Base-by-base conservation (phyloP, 495 filamentous ascomycete species). In the Penicillium turbatum region DNA sequence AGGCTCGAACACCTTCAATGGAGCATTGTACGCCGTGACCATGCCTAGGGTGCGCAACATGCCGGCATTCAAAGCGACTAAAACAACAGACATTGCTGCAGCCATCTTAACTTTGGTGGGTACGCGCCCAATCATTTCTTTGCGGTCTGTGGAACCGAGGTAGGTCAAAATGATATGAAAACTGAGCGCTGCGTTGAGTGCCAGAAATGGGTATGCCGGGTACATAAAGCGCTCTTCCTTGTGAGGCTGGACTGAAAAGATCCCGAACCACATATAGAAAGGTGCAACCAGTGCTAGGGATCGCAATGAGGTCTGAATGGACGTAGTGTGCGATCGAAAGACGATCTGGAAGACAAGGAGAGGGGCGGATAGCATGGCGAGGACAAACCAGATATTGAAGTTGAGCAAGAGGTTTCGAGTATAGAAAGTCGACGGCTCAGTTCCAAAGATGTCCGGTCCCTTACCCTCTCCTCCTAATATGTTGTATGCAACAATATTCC, bases 201-300 rank as follows among this genome's bases (percentile, higher is more conserved):
- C 90, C 21, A 99, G 78, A 47, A 90, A 86, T 8, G 95, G 93
- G 66, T 99, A 99, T 19, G 85, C 86, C 0, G 92, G 92, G 68
- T 95, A 97, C 91, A 99, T 97, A 74, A 99, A 99, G 7, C 95
- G 79, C 65, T 99, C 95, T 69, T 99, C 95, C 62, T 99, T 99
- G 77, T 99, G 95, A 16, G 93, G 86, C 64, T 97, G 93, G 9
- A 85, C 65, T 3, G 89, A 89, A 71, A 99, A 97, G 49, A 97
- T 92, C 6, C 68, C 82, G 21, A 97, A 80, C 95, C 95, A 99
- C 67, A 96, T 79, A 66, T 97, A 97, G 70, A 97, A 92, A 0
- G 95, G 92, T 1, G 83, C 70, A 43, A 88, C 72, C 60, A 92
- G 86, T 29, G 89, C 81, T 41, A 92, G 56, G n/a, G 83, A 88